A percentile compares a stretch with the other conserved stretches of the same genome.
Evolutionary conservation across 306 rosid genomes (phyloP).

Genomic region (Alnus glutinosa): DNA sequence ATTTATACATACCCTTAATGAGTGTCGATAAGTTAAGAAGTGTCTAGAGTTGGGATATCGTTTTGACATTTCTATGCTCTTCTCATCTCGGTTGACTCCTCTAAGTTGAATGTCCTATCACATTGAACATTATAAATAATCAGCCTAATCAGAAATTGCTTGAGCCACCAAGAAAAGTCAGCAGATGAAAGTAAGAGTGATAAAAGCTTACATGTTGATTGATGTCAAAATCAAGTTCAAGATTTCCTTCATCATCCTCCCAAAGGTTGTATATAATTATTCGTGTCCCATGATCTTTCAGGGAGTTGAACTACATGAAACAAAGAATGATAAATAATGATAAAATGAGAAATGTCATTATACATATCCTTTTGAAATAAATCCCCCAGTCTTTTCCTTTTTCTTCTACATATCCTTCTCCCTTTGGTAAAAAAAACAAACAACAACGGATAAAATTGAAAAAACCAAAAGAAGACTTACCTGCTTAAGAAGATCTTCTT

Average conservation of each 20-base stretch:
- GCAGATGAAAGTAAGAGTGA: not conserved
- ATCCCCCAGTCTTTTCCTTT: too few relatives aligned
- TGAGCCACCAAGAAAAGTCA: not conserved
- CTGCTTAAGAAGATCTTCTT: constrained; percentile 78
- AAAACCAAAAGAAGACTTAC: constrained; percentile 14
- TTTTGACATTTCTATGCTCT: constrained; percentile 8
- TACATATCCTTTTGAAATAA: too few relatives aligned
- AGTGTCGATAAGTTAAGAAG: constrained; percentile 14
- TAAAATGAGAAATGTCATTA: not conserved
- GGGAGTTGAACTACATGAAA: not conserved
- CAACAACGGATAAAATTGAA: too few relatives aligned
- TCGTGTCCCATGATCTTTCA: constrained; percentile 14
- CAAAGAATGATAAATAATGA: not conserved
- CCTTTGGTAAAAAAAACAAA: too few relatives aligned
- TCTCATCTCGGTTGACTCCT: constrained; percentile 9
- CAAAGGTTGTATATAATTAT: constrained; percentile 16
- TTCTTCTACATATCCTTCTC: too few relatives aligned
- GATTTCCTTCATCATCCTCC: constrained; percentile 9
- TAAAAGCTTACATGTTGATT: constrained; percentile 1
- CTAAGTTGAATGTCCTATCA: constrained; percentile 18
- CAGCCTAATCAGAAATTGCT: not conserved
- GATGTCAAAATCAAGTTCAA: constrained; percentile 19
- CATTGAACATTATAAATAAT: not conserved
- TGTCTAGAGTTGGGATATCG: constrained; percentile 8
- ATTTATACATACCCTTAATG: constrained; percentile 11